A percentile compares a stretch with the other conserved stretches of the same genome.
phyloP scores from a whole-genome alignment of 1,284 basidiomycete species.

The Heterobasidion annosum region DNA sequence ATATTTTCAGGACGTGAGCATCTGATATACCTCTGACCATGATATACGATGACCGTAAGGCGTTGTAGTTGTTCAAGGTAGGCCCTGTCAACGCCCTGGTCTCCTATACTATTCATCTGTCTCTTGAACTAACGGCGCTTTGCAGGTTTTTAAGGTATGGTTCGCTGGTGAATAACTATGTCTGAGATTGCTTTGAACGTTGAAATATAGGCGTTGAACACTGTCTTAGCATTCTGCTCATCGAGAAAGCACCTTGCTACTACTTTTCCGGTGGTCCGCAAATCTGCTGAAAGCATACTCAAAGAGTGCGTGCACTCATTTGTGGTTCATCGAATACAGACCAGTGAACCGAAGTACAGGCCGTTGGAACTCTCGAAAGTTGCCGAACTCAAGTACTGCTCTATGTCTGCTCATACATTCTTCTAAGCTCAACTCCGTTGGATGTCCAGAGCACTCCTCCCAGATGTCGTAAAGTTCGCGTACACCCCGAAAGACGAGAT shows the following conservation, averaged over 20 bases:
- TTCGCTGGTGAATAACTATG: background rate
- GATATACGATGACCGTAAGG: background rate
- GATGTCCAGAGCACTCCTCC: slow-evolving; percentile 59
- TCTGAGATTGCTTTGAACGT: slow-evolving; percentile 10
- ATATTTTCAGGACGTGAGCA: slow-evolving; percentile 16
- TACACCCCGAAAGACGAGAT: slow-evolving; percentile 68
- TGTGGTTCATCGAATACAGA: slow-evolving; percentile 6
- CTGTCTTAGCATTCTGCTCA: slow-evolving; percentile 83
- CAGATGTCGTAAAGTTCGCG: slow-evolving; percentile 74
- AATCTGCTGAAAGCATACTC: slow-evolving; percentile 71
- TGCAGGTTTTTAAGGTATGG: slow-evolving; percentile 17
- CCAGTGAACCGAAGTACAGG: slow-evolving; percentile 26
- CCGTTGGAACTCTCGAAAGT: slow-evolving; percentile 74
- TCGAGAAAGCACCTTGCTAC: slow-evolving; percentile 77
- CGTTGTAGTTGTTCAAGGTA: slow-evolving; percentile 17
- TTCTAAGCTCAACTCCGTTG: background rate
- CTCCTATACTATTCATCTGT: background rate
- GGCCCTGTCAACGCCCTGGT: background rate
- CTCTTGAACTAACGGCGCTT: background rate
- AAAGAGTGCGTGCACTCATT: slow-evolving; percentile 42
- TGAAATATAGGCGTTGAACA: slow-evolving; percentile 65
- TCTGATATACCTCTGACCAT: background rate
- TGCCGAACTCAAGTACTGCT: slow-evolving; percentile 73
- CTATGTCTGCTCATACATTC: background rate
- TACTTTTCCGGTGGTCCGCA: slow-evolving; percentile 70